Base-by-base conservation (phyloP, 345 rosid genomes). In the Populus pruinosa region DNA sequence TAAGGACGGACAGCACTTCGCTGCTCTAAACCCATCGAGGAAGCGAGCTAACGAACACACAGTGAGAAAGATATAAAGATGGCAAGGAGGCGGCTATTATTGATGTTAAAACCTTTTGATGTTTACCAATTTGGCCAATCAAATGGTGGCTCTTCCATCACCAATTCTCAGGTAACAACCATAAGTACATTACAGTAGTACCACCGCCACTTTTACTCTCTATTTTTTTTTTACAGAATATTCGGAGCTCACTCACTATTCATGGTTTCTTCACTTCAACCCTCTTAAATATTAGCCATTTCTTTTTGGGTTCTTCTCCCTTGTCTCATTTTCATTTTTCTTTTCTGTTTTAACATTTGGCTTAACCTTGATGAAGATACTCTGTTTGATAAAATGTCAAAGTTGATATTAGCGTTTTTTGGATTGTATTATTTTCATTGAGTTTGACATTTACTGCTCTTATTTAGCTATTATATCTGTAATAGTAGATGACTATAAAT, bases 71-170 rank as follows among this genome's bases (percentile, higher is more conserved):
- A 27, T 55, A 8, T 4, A 16, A 53, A 49, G 35, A 93, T 91
- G 98, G 90, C 86, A 73, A 90, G 87, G 75, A 91, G 88, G 80
- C 89, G 88, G 84, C 86, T 94, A 72, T 43, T 94, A 84, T 80
- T 94, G 84, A 85, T 94, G 56, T 74, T 92, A 87, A 95, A 93
- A 81, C 97, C 98, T 38, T 85, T 87, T 56, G 91, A 95, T 76
- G 83, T 87, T 2, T 84, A 83, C 81, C 87, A 90, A 41, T 76
- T 86, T 49, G 83, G 81, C 69, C 88, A 79, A 33, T 73, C 89
- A 7, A 82, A 69, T 56, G 78, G 77, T 18, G 71, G 72, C 67
- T 83, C 91, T 72, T 81, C 72, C 72, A 64, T 83, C 85, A 80
- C 81, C 72, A 91, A 83, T 77, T 88, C 86, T 76, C 85, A 77